phyloP scores from a whole-genome alignment of 2,329 filamentous ascomycete species.

The Verticillium klebahnii region DNA sequence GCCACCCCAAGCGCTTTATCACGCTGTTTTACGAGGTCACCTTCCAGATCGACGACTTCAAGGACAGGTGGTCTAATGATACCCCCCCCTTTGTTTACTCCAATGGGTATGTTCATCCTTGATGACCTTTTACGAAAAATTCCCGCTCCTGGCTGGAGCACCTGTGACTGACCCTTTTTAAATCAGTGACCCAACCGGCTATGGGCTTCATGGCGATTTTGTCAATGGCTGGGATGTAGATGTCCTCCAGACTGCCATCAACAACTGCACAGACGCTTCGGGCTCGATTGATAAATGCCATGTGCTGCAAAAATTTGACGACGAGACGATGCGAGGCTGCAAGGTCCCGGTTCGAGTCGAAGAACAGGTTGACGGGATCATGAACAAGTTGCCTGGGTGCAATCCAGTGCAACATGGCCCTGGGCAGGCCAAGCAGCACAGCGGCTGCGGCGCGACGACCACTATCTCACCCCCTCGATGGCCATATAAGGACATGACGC shows the following conservation, averaged over 20 bases:
- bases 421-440: slow-evolving; percentile 6
- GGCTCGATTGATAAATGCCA: slow-evolving; percentile 58
- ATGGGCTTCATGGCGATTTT: slow-evolving; percentile 11
- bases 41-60: slow-evolving; percentile 14
- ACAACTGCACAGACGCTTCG: slow-evolving; percentile 58
- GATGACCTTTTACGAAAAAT: background rate
- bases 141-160: background rate
- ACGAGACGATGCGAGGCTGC: slow-evolving; percentile 40
- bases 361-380: slow-evolving; percentile 36
- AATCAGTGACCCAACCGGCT: slow-evolving; percentile 2
- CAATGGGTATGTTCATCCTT: slow-evolving; percentile 39
- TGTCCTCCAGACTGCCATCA: slow-evolving; percentile 45
- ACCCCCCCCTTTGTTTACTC: slow-evolving; percentile 34
- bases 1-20: slow-evolving; percentile 10
- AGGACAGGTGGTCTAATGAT: slow-evolving; percentile 13
- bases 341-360: slow-evolving; percentile 42
- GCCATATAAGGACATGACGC: slow-evolving; percentile 40
- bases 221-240: slow-evolving; percentile 5
- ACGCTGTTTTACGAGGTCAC: slow-evolving; percentile 12
- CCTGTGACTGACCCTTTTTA: background rate
- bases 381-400: slow-evolving; percentile 49
- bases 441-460: slow-evolving; percentile 28
- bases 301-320: slow-evolving; percentile 38
- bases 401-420: slow-evolving; percentile 38
- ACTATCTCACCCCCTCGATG: slow-evolving; percentile 29